Evolutionary conservation across 2,329 filamentous ascomycete genomes (phyloP).

Genomic region (Paraphaeosphaeria minitans): DNA sequence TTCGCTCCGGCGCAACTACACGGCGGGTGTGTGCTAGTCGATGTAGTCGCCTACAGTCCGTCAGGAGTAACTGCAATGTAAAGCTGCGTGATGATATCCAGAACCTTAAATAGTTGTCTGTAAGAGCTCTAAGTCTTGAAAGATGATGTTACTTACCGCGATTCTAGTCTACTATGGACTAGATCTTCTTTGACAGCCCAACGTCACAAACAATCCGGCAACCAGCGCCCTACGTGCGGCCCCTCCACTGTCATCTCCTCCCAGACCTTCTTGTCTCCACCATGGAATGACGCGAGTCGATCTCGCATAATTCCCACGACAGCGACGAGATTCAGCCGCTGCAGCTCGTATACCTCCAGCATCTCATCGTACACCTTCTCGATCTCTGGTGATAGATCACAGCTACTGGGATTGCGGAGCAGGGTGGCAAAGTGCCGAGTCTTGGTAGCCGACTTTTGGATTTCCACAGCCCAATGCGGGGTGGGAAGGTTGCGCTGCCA

Average conservation of each 20-base stretch:
- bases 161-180: neutral
- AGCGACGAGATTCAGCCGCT: neutral
- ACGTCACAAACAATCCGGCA: neutral
- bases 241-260: neutral
- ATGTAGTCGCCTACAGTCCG: too few relatives aligned
- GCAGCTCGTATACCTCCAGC: neutral
- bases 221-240: neutral
- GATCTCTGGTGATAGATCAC: neutral
- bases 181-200: neutral
- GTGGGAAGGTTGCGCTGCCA: rapidly evolving
- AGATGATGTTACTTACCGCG: neutral
- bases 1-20: too few relatives aligned
- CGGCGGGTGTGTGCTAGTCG: too few relatives aligned
- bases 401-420: neutral
- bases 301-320: neutral
- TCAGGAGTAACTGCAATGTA: too few relatives aligned
- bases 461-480: neutral
- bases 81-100: too few relatives aligned
- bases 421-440: neutral
- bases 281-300: neutral
- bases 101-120: neutral
- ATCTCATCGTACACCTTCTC: neutral
- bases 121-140: neutral
- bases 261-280: neutral
- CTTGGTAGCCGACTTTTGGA: neutral